These are phyloP conservation scores for Teratosphaeria destructans DNA, from an alignment of 2,329 filamentous ascomycete species.

Conservation along the genomic window DNA sequence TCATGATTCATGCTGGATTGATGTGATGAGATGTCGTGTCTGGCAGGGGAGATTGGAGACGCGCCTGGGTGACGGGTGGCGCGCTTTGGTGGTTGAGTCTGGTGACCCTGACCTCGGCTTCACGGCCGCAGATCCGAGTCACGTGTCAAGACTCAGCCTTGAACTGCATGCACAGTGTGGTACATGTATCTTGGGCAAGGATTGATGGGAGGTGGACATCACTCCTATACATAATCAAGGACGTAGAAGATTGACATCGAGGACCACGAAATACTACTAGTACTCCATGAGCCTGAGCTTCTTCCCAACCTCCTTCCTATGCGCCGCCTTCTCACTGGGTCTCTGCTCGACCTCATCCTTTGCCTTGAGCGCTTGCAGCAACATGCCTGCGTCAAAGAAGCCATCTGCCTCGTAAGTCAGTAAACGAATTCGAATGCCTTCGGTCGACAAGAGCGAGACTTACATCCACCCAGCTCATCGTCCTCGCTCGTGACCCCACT, in stretches of 20 bases:
- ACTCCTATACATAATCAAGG: not conserved
- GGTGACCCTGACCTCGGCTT: not conserved
- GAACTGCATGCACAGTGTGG: not conserved
- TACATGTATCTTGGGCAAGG: not conserved
- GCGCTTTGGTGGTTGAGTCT: not conserved
- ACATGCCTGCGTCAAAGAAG: constrained; percentile 95
- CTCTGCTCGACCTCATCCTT: constrained; percentile 45
- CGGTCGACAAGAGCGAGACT: constrained; percentile 33
- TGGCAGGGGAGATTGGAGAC: not conserved
- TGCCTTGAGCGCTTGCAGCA: constrained; percentile 75
- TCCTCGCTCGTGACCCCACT: constrained; percentile 68
- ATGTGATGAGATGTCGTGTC: too few species aligned
- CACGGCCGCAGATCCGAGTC: not conserved
- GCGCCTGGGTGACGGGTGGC: not conserved
- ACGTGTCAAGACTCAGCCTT: not conserved
- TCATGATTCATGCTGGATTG: not conserved
- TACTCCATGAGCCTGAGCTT: constrained; percentile 62
- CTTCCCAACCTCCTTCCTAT: constrained; percentile 62
- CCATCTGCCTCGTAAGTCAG: constrained; percentile 52
- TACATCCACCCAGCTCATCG: constrained; percentile 87
- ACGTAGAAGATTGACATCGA: not conserved
- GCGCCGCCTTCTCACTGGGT: constrained; percentile 46
- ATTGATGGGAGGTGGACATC: not conserved
- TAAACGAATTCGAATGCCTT: not conserved
- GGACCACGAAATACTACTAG: constrained; percentile 23